Evolutionary conservation across 1,139 yeast species (phyloP), one percentile per base, ranked within the genome.

Genomic region (Nakaseomyces uthaithaninus): DNA sequence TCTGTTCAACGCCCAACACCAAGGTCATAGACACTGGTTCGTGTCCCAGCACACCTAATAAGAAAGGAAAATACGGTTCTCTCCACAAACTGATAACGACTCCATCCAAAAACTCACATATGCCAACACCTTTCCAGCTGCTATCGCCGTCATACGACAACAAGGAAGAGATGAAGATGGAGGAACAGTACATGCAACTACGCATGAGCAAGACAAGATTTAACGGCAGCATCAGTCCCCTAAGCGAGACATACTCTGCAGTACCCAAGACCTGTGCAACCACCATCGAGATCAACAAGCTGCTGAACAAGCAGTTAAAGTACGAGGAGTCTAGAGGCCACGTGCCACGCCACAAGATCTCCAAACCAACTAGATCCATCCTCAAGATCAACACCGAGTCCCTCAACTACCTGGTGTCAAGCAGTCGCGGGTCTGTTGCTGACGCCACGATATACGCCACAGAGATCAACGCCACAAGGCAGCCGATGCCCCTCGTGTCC

Each of bases 361-460:
- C 51, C 2, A 51, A 49, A 27, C 67, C 71, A 10, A 48, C 54
- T 8, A 67, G 56, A 47, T 67, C 82, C 3, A 65, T 68, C 10
- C 57, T 77, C 22, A 70, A 66, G 46, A 51, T 62, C 38, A 59
- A 63, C 12, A 50, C 56, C 24, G 58, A 59, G 49, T 39, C 69
- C 50, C 49, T 72, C 24, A 77, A 77, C 41, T 69, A 72, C 50
- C 61, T 80, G 33, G 86, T 81, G 27, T 81, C 79, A 47, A 74
- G 87, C 2, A 75, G 80, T 55, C 77, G 79, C 19, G 87, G 87
- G 0, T 68, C 69, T 41, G 53, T 77, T 16, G 73, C 71, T 47
- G 89, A 81, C 54, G 89, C 89, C 6, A 80, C 89, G 3, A 75
- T 73, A 48, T 80, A 75, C 59, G 91, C 86, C 2, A 81, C 89